A percentile compares a stretch with the other conserved stretches of the same genome.
These are phyloP conservation scores for Mucor sp. DNA, from an alignment of 371 early-diverging fungal genomes.

Conservation along the genomic window DNA sequence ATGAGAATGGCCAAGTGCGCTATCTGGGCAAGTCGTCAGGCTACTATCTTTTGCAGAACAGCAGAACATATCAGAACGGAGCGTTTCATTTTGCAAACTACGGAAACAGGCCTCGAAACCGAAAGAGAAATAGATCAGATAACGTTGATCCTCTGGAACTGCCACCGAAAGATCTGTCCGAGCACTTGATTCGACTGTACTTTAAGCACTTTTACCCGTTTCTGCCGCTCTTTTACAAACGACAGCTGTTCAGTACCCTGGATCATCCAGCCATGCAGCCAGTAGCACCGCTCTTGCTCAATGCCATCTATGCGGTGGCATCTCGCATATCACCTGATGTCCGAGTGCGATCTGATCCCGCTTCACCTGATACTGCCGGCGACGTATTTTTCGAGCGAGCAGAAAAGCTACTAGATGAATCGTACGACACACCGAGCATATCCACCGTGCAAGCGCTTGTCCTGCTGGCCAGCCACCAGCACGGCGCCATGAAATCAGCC, in stretches of 20 bases:
- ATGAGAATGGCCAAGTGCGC: constrained; percentile 49
- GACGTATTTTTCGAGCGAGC: constrained; percentile 52
- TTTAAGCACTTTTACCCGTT: constrained; percentile 57
- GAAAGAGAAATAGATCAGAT: constrained; percentile 2
- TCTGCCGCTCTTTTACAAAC: constrained; percentile 58
- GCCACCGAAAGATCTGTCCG: constrained; percentile 58
- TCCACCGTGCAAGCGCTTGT: constrained; percentile 64
- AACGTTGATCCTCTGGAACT: constrained; percentile 29
- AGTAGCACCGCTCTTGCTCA: constrained; percentile 45
- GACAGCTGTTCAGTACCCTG: constrained; percentile 12
- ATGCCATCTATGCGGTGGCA: constrained; percentile 54
- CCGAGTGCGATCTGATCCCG: constrained; percentile 38
- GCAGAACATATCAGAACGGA: constrained; percentile 47
- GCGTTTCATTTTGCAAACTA: constrained; percentile 41
- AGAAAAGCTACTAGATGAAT: constrained; percentile 52
- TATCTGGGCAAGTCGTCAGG: constrained; percentile 54
- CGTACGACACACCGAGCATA: constrained; percentile 57
- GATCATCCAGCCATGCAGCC: constrained; percentile 19
- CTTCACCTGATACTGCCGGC: constrained; percentile 41
- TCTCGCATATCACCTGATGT: constrained; percentile 46
- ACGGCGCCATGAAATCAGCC: constrained; percentile 52
- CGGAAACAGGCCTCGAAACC: constrained; percentile 24
- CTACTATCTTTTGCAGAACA: constrained; percentile 46
- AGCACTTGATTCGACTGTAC: constrained; percentile 56
- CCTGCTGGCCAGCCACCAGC: constrained; percentile 54